phyloP scores from a whole-genome alignment of 1,139 yeast genomes.

The Groenewaldozyma sp. region DNA sequence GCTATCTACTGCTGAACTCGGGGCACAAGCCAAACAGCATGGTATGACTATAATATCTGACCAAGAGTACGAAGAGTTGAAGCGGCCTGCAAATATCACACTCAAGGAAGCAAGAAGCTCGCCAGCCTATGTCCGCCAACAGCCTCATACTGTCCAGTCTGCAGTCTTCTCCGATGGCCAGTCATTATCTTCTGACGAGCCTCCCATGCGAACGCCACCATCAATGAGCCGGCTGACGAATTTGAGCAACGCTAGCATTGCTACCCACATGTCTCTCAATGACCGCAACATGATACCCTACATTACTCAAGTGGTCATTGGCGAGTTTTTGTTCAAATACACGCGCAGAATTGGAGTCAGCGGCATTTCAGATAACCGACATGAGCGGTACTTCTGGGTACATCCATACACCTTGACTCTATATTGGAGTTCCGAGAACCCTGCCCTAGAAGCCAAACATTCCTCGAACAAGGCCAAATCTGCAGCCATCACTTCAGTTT shows the following conservation, averaged over 20 bases:
- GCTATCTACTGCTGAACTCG: not conserved
- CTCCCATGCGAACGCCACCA: constrained; percentile 13
- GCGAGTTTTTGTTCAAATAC: constrained; percentile 83
- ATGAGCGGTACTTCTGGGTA: constrained; percentile 91
- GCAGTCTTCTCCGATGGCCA: constrained; percentile 13
- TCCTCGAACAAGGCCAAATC: constrained; percentile 53
- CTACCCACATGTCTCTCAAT: constrained; percentile 60
- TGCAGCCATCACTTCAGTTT: constrained; percentile 71
- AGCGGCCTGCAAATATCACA: constrained; percentile 12
- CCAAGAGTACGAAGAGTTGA: constrained; percentile 16
- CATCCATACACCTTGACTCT: constrained; percentile 89
- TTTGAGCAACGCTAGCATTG: constrained; percentile 40
- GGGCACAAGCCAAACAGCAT: constrained; percentile 15
- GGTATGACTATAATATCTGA: constrained; percentile 24
- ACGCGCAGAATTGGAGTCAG: constrained; percentile 72
- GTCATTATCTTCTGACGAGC: constrained; percentile 4
- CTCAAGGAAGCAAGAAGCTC: constrained; percentile 18
- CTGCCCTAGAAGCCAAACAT: constrained; percentile 50
- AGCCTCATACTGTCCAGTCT: constrained; percentile 14
- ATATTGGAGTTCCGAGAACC: constrained; percentile 83
- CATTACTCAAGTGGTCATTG: constrained; percentile 85
- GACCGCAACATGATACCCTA: constrained; percentile 77
- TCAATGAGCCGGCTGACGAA: constrained; percentile 11
- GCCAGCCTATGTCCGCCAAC: constrained; percentile 15
- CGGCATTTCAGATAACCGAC: constrained; percentile 70